Base-by-base conservation (phyloP, 2,329 filamentous ascomycete genomes). In the Mycosphaerella arachidis region DNA sequence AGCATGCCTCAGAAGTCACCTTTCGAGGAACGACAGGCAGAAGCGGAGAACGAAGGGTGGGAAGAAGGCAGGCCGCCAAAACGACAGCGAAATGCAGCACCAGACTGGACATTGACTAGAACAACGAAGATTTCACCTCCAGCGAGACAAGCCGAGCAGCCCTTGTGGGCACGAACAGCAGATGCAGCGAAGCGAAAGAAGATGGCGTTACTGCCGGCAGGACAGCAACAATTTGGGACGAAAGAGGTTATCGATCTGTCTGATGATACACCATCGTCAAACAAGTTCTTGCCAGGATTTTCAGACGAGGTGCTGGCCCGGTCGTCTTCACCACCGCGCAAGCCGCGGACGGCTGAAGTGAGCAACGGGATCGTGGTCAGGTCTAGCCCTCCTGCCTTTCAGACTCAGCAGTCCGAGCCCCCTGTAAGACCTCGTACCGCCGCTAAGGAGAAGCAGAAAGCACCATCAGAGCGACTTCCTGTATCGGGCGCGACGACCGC, bases 1-100 rank as follows among this genome's bases (percentile, higher is more conserved):
- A 65, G 78, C 2, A 69, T 87, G 3, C 81, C 84, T 0, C 74
- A 70, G 7, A 81, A 81, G 55, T 90, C 88, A 0, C 88, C 89
- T 0, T 91, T 85, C 62, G 88, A 91, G 64, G 76, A 84, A 57
- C 76, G 81, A 40, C 80, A 69, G 52, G 67, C 48, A 37, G 68
- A 70, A 52, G 37, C 63, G 3, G 69, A 78, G 59, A 71, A 68
- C 59, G 63, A 68, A 45, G 64, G 62, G 4, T 71, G 70, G 65
- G 68, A 69, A 6, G 67, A 68, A 13, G 74, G 72, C 31, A 68
- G 74, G 54, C 66, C 73, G 1, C 61, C 72, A 4, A 80, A 80
- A 61, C 70, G 78, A 55, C 72, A 72, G 52, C 77, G 75, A 61
- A 70, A 68, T 24, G 60, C 61, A 35, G 48, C 52, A 37, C 37